A percentile compares a stretch with the other conserved stretches of the same genome.
These are phyloP conservation scores for Debaryomyces singareniensis DNA, from an alignment of 1,139 yeast species.

Conservation along the genomic window DNA sequence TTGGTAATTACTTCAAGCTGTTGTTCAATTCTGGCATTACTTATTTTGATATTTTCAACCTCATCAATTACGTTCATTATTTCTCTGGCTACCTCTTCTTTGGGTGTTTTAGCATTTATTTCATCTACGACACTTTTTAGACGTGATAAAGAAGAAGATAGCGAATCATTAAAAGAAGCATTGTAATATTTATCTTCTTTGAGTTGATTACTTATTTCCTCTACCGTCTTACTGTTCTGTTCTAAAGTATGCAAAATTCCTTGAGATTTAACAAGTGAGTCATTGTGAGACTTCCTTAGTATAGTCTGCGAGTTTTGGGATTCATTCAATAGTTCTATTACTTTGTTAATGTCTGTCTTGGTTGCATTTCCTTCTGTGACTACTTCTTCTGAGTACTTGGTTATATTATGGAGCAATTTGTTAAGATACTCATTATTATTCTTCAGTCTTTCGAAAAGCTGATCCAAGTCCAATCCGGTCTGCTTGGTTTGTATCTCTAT, in stretches of 20 bases:
- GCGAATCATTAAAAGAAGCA: too few relatives aligned
- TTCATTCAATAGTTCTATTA: constrained; percentile 12
- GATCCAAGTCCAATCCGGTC: constrained; percentile 29
- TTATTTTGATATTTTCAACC: neutral
- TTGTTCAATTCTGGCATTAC: neutral
- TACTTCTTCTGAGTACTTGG: constrained; percentile 28
- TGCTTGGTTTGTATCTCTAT: constrained; percentile 32
- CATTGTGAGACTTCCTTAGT: neutral
- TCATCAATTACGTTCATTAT: neutral
- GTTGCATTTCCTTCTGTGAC: constrained; percentile 34
- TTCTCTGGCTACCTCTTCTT: neutral
- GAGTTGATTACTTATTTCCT: neutral
- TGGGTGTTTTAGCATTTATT: neutral
- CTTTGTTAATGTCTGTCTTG: constrained; percentile 22
- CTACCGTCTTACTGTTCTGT: neutral
- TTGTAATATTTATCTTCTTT: too few relatives aligned
- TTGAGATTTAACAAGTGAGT: neutral
- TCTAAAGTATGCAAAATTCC: neutral
- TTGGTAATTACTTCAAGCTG: neutral
- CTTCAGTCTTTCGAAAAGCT: constrained; percentile 35
- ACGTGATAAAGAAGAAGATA: neutral
- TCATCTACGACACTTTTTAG: neutral
- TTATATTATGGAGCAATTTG: constrained; percentile 26
- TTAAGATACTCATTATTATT: constrained; percentile 36
- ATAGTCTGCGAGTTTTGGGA: neutral